These are phyloP conservation scores for Scutellaria baicalensis DNA, from an alignment of 257 asterid genomes.

Conservation along the genomic window DNA sequence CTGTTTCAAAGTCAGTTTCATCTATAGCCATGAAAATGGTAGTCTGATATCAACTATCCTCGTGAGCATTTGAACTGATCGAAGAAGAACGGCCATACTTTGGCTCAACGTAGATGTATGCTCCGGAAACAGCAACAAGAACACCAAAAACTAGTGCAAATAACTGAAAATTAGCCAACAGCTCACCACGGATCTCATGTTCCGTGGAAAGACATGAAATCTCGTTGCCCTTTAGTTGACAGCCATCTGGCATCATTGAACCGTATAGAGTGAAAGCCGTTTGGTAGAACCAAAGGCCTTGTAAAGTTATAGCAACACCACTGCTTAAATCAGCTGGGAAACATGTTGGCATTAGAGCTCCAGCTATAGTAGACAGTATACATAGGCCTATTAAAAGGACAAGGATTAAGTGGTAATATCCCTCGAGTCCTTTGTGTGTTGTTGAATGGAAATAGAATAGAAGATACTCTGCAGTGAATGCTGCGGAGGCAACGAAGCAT, in stretches of 20 bases:
- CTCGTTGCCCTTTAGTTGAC: conserved; percentile 45
- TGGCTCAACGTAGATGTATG: conserved; percentile 45
- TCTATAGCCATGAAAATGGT: not conserved
- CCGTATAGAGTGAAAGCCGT: conserved; percentile 95
- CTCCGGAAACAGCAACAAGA: conserved; percentile 45
- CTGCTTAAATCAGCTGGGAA: conserved; percentile 67
- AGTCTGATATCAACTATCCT: conserved; percentile 26
- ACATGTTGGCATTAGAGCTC: conserved; percentile 81
- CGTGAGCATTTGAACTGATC: conserved; percentile 9
- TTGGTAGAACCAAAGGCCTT: conserved; percentile 99
- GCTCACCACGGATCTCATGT: conserved; percentile 53
- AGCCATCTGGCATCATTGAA: conserved; percentile 88
- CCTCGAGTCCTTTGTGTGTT: conserved; percentile 91
- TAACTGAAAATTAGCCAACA: conserved; percentile 76
- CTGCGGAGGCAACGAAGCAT: conserved; percentile 65
- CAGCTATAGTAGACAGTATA: conserved; percentile 49
- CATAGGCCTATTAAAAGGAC: conserved; percentile 85
- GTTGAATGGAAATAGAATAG: conserved; percentile 93
- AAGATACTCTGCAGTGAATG: conserved; percentile 83
- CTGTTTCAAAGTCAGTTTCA: too few relatives aligned
- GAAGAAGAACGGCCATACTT: conserved; percentile 15
- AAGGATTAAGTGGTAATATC: conserved; percentile 85
- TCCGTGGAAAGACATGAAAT: conserved; percentile 50
- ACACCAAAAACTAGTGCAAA: conserved; percentile 53
- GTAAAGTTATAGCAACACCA: conserved; percentile 73